A percentile compares a stretch with the other conserved stretches of the same genome.
Evolutionary conservation across 106 monocot genomes (phyloP).

Genomic region (Allium sativum): DNA sequence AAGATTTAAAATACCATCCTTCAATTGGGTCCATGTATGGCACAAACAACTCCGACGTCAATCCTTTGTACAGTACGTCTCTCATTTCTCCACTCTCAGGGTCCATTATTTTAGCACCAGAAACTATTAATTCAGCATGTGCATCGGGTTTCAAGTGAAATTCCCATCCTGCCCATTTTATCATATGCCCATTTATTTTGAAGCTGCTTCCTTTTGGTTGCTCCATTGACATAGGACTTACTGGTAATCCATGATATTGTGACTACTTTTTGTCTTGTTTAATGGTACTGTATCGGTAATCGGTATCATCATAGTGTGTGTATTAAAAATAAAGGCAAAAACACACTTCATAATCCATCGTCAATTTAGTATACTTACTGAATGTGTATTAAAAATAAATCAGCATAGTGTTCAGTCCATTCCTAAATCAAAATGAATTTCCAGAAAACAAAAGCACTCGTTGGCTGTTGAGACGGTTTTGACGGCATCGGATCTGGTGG

Average conservation of each 20-base stretch:
- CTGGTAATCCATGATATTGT: neutral
- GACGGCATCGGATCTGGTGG: no score
- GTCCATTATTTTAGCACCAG: slow-evolving; percentile 24
- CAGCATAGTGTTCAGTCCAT: no score
- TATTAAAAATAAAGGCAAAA: no score
- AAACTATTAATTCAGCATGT: slow-evolving; percentile 59
- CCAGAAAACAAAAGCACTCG: no score
- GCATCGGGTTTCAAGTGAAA: slow-evolving; percentile 63
- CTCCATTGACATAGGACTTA: slow-evolving; percentile 57
- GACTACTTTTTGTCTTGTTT: neutral
- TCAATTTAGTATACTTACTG: no score
- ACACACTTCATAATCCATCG: no score
- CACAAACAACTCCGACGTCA: slow-evolving; percentile 76
- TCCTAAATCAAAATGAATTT: no score
- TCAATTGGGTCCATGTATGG: slow-evolving; percentile 87
- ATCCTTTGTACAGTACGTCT: slow-evolving; percentile 57
- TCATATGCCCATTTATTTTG: slow-evolving; percentile 26
- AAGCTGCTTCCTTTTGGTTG: slow-evolving; percentile 59
- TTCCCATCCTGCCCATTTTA: slow-evolving; percentile 77
- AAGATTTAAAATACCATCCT: slow-evolving; percentile 86
- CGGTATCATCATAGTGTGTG: slow-evolving; percentile 37
- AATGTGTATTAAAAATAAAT: no score
- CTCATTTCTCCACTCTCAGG: slow-evolving; percentile 39
- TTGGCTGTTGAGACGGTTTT: no score
- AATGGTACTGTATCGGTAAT: slow-evolving; percentile 38